Evolutionary conservation across 345 rosid genomes (phyloP), one percentile per base, ranked within the genome.

Genomic region (Rhizophora mangle): DNA sequence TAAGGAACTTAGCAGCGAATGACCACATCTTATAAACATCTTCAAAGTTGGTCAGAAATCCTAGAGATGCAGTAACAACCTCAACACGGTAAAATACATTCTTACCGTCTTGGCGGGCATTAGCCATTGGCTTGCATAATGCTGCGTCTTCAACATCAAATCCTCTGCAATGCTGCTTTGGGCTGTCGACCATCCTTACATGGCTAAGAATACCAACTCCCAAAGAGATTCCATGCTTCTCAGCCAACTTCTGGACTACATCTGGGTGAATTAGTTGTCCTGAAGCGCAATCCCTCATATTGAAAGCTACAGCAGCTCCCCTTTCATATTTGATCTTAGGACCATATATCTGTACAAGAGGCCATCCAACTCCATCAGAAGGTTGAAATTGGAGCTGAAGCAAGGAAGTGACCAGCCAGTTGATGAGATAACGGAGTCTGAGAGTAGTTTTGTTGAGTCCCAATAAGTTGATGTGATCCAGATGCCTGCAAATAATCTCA

Each of bases 371-470:
- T 66, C 82, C 85, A 19, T 78, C 81, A 15, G 91, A 66, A 63
- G 73, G 69, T 16, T 83, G 82, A n/a, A 85, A 61, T 71, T 80
- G 84, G 46, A 92, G 88, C 63, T 89, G 98, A 76, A 92, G 86
- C 43, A 92, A 80, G 11, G 98, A 92, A 43, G 91, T 86, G 60
- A 88, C 96, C 24, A 92, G 92, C 96, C 96, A 92, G 73, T 92
- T 92, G 29, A 86, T 80, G 52, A 92, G 82, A 80, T 82, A 92
- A 29, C 96, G 85, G 24, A 87, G 82, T 67, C 96, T 83, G 16
- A 81, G 84, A 10, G 94, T 85, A 37, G 92, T 89, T 84, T 78
- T 92, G 70, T 89, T 92, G 63, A 92, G 94, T 27, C 96, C 96
- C 62, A 92, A 68, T 80, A 81, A 80, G 24, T 88, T 83, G 68